Evolutionary conservation across 1,139 yeast genomes (phyloP), one percentile per base, ranked within the genome.

Genomic region (Hanseniaspora uvarum): DNA sequence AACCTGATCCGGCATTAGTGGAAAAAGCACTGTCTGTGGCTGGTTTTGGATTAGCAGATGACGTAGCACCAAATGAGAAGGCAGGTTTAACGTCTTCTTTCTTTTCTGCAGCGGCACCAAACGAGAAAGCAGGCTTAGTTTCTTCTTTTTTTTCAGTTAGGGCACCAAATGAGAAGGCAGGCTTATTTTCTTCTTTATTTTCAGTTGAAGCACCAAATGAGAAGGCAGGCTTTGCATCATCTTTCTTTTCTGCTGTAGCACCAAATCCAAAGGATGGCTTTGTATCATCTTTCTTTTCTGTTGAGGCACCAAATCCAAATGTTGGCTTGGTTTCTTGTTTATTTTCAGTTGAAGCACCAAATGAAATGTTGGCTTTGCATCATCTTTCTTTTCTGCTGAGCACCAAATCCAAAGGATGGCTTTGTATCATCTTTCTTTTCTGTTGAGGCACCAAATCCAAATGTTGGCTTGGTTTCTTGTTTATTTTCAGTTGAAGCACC

Each of bases 381-480:
- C 65, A 31, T 62, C 55, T 12, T 51, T 54, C 36, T 58, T 58
- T 30, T 51, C 49, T 8, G 55, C 57, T 5, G 57, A 7, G 60
- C 49, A 6, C 65, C 58, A 36, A 66, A 64, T 18, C 72, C 21
- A 28, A 28, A 46, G 4, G 49, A 51, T n/a, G 55, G 53, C 18
- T 56, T 58, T 10, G 53, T 59, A 3, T 62, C 59, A 31, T 61
- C 60, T 49, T 61, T 53, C 58, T 30, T 53, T n/a, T 24, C 55
- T 10, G 54, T 56, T n/a, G 56, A 40, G 21, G 59, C 55, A 5
- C 69, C 72, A 59, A 70, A 69, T 52, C 62, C 56, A 53, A 60
- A 58, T 11, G 63, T 54, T 31, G 67, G 59, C 33, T 61, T 62
- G n/a, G 60, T 46, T 36, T 48, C 55, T 43, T 45, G 54, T 19